Percentiles rank a stretch among this genome's conserved stretches.
Evolutionary conservation across 2,329 filamentous ascomycete genomes (phyloP).

Genomic region (Microdochium nivale): DNA sequence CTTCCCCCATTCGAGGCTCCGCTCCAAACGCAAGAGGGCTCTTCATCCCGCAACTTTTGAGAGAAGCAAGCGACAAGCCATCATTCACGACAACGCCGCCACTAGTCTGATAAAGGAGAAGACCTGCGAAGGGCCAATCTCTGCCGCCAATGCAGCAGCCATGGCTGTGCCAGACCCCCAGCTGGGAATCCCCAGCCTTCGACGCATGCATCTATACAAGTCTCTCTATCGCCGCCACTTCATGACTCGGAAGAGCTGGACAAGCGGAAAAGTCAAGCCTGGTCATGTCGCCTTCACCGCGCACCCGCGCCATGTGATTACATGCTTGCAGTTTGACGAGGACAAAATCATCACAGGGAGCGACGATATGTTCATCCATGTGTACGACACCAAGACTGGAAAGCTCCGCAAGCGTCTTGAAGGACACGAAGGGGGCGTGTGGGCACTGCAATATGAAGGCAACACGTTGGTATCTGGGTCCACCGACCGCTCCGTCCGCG

Average conservation of each 20-base stretch:
- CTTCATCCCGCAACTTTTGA: constrained; percentile 37
- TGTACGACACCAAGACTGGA: constrained; percentile 95
- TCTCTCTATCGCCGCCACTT: constrained; percentile 90
- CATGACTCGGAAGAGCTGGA: constrained; percentile 88
- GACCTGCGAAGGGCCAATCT: constrained; percentile 71
- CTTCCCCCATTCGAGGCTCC: constrained; percentile 28
- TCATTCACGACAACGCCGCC: constrained; percentile 30
- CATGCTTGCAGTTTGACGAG: constrained; percentile 93
- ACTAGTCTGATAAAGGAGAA: constrained; percentile 26
- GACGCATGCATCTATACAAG: constrained; percentile 88
- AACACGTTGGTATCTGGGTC: constrained; percentile 94
- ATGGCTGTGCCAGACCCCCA: constrained; percentile 73
- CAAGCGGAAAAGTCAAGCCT: constrained; percentile 73
- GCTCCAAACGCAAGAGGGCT: constrained; percentile 48
- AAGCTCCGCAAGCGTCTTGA: constrained; percentile 74
- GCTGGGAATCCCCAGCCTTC: constrained; percentile 68
- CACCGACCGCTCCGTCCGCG: constrained; percentile 94
- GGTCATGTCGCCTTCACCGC: constrained; percentile 93
- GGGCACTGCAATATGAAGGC: constrained; percentile 93
- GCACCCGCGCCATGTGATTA: constrained; percentile 92
- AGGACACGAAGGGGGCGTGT: constrained; percentile 94
- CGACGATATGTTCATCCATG: constrained; percentile 94
- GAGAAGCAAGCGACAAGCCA: constrained; percentile 44
- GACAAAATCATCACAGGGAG: constrained; percentile 98
- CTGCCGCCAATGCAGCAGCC: constrained; percentile 78